Evolutionary conservation across 768 basidiomycete genomes (phyloP), one percentile per base, ranked within the genome.

Genomic region (Lactarius trivialis): DNA sequence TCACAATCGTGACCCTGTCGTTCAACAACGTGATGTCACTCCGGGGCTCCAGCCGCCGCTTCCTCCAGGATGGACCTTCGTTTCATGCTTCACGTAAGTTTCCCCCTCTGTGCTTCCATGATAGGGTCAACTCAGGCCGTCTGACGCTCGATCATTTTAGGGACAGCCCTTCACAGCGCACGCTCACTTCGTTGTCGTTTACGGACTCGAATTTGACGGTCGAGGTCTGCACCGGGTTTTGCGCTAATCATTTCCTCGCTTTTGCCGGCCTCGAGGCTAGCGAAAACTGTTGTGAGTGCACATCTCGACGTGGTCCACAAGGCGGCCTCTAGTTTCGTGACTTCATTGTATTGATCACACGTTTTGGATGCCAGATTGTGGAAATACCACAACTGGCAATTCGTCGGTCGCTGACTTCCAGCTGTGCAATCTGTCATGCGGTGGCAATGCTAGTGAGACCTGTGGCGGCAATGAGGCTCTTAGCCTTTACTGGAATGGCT

Each of bases 231-330:
- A 71, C 80, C 63, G 69, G 34, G 55, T 81, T 75, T 65, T 82
- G 81, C 69, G 73, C 77, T 41, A 56, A 73, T 19, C 71, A 76
- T 58, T 67, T 72, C 11, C 88, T 77, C 69, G 72, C 85, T 61
- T 89, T 81, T 65, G 87, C 89, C 17, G 90, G 90, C 9, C 78
- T 84, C n/a, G 89, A 91, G 72, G 89, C 78, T 64, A 80, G 78
- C 24, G 74, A 79, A 63, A 81, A 86, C 71, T 87, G 84, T 73
- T 85, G 85, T 85, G 71, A 61, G 80, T 68, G 30, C 19, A 39
- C 49, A 3, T 19, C 24, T 12, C 12, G 9, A 14, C 28, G 37
- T 36, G 12, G 14, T 5, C 36, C 14, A 14, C 32, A 36, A 17
- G 19, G 19, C 11, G 58, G 39, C 45, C 19, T 36, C 54, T 11